These are phyloP conservation scores for Solanum paucissectum DNA, from an alignment of 257 asterid genomes.

Conservation along the genomic window DNA sequence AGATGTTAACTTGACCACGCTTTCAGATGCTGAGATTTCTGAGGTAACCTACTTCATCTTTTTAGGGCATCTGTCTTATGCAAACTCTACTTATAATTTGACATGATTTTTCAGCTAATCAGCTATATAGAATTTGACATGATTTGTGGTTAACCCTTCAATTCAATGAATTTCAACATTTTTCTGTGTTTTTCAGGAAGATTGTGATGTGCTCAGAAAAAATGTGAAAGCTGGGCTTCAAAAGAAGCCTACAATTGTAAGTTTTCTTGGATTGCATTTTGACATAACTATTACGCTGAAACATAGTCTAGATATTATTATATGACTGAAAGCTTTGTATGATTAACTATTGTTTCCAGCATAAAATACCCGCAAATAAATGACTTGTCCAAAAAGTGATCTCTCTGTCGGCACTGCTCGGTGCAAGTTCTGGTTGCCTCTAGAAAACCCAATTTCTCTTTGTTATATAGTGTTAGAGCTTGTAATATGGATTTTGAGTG, in stretches of 20 bases:
- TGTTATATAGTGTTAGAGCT: background rate
- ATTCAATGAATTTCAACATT: background rate
- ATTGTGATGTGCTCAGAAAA: slow-evolving; percentile 40
- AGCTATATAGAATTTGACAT: background rate
- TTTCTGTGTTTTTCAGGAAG: slow-evolving; percentile 37
- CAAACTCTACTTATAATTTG: background rate
- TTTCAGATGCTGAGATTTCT: slow-evolving; percentile 31
- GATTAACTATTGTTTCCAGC: background rate
- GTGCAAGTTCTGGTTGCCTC: background rate
- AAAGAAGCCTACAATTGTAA: slow-evolving; percentile 64
- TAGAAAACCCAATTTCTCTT: background rate
- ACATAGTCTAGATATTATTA: background rate
- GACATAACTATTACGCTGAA: background rate
- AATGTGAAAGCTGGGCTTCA: slow-evolving; percentile 46
- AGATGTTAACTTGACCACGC: slow-evolving; percentile 22
- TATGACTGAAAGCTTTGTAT: background rate
- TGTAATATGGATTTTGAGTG: background rate
- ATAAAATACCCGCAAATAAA: background rate
- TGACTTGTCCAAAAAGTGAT: background rate
- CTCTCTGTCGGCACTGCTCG: background rate
- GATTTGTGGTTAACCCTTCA: background rate
- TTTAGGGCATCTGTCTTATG: background rate
- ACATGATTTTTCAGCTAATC: background rate
- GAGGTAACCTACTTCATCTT: slow-evolving; percentile 23
- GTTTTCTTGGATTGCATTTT: slow-evolving; percentile 8